Percentiles rank a stretch among this genome's conserved stretches.
Conservation (phyloP, 352 stramenopile species). For the Aphanomyces invadans region DNA sequence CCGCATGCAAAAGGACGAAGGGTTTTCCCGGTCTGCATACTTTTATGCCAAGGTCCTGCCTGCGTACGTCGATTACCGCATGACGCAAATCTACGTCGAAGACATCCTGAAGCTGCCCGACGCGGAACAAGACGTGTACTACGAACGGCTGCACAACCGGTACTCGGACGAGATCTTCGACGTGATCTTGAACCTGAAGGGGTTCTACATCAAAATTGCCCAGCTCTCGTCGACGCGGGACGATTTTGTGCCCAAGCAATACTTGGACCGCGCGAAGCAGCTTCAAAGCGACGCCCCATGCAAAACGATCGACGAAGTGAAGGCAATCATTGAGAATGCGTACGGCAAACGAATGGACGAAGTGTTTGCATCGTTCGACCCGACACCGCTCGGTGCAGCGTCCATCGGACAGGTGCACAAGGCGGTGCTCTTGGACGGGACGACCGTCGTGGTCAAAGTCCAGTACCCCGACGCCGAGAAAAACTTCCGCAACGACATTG, state of each 20-base stretch:
- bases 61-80: conserved; percentile 79
- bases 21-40: conserved; percentile 69
- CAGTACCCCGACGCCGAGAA: conserved; percentile 91
- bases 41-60: conserved; percentile 85
- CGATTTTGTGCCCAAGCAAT: conserved; percentile 76
- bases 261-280: conserved; percentile 57
- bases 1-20: conserved; percentile 61
- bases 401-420: conserved; percentile 82
- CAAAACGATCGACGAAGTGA: conserved; percentile 65
- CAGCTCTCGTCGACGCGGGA: conserved; percentile 72
- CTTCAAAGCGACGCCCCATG: conserved; percentile 74
- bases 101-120: conserved; percentile 33
- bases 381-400: conserved; percentile 62
- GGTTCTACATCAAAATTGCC: conserved; percentile 83
- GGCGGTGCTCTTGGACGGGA: conserved; percentile 54
- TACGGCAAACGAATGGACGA: conserved; percentile 50
- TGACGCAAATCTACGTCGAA: conserved; percentile 68
- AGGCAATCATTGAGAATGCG: conserved; percentile 60
- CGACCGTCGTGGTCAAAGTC: conserved; percentile 81
- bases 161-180: conserved; percentile 73
- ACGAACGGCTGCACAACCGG: conserved; percentile 65
- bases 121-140: conserved; percentile 52
- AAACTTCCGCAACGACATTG: conserved; percentile 93
- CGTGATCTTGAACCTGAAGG: conserved; percentile 77
- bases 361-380: conserved; percentile 55